phyloP scores from a whole-genome alignment of 441 rosid species.

The Pelargonium myrrhifolium region DNA sequence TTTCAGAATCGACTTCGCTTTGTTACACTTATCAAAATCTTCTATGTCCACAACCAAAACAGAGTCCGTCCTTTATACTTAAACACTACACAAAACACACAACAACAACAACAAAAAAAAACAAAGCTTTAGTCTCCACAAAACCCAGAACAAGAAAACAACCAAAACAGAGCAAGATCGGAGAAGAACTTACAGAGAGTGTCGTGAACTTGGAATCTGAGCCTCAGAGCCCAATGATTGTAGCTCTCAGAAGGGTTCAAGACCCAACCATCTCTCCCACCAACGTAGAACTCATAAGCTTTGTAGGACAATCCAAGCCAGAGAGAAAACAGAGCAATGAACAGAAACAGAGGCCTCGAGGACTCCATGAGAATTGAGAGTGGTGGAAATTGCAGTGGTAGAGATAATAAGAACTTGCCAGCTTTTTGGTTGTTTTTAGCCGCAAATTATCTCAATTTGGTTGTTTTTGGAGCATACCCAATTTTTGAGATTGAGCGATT shows the following conservation, averaged over 20 bases:
- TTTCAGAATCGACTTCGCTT: constrained; percentile 34
- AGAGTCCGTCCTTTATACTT: constrained; percentile 58
- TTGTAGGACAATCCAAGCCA: constrained; percentile 17
- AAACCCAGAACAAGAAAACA: not conserved
- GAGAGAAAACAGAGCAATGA: constrained; percentile 13
- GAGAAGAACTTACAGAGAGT: constrained; percentile 38
- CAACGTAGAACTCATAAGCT: constrained; percentile 37
- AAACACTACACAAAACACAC: constrained; percentile 34
- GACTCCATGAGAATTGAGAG: constrained; percentile 23
- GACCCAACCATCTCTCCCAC: constrained; percentile 68
- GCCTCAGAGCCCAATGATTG: constrained; percentile 45
- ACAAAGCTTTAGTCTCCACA: not conserved
- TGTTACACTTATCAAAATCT: constrained; percentile 48
- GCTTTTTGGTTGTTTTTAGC: no score
- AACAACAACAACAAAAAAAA: not conserved
- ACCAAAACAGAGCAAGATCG: not conserved
- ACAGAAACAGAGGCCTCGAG: constrained; percentile 6
- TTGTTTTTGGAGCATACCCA: no score
- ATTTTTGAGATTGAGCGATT: no score
- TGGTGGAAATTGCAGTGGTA: no score
- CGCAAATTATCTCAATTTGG: no score
- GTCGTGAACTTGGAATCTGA: constrained; percentile 54
- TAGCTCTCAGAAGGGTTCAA: constrained; percentile 41
- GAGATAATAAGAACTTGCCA: no score
- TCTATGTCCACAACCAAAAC: constrained; percentile 53